Base-by-base conservation (phyloP, 495 filamentous ascomycete genomes). In the Penicillium bovifimosum region DNA sequence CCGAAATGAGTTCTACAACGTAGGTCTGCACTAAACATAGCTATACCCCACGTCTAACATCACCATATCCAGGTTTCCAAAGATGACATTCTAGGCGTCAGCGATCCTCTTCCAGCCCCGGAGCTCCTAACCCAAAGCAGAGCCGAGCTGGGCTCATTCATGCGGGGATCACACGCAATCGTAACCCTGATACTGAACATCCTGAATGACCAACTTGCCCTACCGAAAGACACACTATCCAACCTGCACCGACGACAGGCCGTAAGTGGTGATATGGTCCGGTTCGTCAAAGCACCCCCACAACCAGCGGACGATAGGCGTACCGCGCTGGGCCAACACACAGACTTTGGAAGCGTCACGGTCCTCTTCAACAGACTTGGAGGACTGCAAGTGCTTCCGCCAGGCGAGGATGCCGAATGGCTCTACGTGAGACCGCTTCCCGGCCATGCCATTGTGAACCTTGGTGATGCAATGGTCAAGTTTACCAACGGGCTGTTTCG, bases 1-100 rank as follows among this genome's bases (percentile, higher is more conserved):
- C 47, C 67, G 75, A 36, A 81, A 82, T 60, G 82, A 86, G 61
- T 83, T 83, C 57, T 85, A 84, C 56, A 85, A 85, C 65, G 76
- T 86, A 33, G 26, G 66, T 60, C 18, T 44, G 16, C 41, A 0
- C 27, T 3, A 4, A 17, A 9, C 29, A 3, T 6, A 20, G 6
- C 5, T 11, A n/a, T 5, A 20, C n/a, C 20, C 1, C 10, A 35
- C 8, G 26, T n/a, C 41, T 53, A 32, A 28, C 5, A 32, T 40
- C 17, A 47, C 41, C 39, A 41, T 47, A 29, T n/a, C 9, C 35
- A 75, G 72, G 64, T 71, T 6, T 71, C 73, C 10, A 81, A 80
- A 64, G 77, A 82, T 53, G 76, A 80, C 54, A 74, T 85, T 41
- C 62, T 82, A 29, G 67, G 68, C 28, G 60, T 77, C 13, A 63